Base-by-base conservation (phyloP, 177 flowering plant genomes). In the Vitis hybrid region DNA sequence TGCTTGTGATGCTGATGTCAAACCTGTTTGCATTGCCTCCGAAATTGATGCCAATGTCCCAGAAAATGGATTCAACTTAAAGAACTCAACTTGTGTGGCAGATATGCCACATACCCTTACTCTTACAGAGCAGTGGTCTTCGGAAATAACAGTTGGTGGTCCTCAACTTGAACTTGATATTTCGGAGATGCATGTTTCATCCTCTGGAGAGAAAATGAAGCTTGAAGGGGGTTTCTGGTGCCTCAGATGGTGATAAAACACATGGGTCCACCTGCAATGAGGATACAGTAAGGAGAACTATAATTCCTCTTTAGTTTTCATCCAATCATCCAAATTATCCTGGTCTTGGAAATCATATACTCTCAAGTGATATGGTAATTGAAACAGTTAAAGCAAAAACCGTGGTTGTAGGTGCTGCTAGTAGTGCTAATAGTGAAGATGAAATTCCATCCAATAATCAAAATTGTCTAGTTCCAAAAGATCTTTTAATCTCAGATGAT, bases 171-270 rank as follows among this genome's bases (percentile, higher is more conserved):
- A 75, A 70, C 56, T 7, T 56, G 72, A 69, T 63, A 63, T 55
- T 13, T 62, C 56, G 56, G 80, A 77, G 70, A 52, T 32, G 15
- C 64, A 60, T 54, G 48, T 34, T 73, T 45, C 54, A 48, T 40
- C 48, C 77, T 56, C 74, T 62, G 72, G 67, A 69, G 60, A 57
- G 70, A 74, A 74, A 74, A 52, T 49, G 49, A 17, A 72, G 34
- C 30, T 19, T 66, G 75, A 71, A 49, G 2, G 68, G 70, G 52
- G 67, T 21, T 56, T 58, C 56, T 32, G 52, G 49, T 52, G 11
- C 40, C 12, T 65, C 62, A n/a, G 71, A 70, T 69, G 19, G 14
- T 68, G 78, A 66, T 52, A 68, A 66, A 30, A 56, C 65, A 34
- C 65, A 60, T 55, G 71, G 52, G 34, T 26, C 72, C 49, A 48